A percentile compares a stretch with the other conserved stretches of the same genome.
These are phyloP conservation scores for Spinacia oleracea DNA, from an alignment of 179 eudicot species.

Conservation along the genomic window DNA sequence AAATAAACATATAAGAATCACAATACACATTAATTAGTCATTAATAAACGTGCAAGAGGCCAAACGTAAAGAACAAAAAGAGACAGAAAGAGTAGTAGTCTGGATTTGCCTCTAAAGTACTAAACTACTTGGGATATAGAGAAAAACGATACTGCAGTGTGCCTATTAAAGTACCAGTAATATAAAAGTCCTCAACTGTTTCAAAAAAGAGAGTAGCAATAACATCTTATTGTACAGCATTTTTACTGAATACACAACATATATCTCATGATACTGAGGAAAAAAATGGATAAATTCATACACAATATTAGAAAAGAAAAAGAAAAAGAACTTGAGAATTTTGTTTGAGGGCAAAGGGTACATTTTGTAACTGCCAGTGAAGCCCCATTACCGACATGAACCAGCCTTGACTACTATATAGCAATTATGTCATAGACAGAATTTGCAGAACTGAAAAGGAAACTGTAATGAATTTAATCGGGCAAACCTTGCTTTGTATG, in stretches of 20 bases:
- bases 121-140: no score
- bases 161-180: no score
- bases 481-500: slow-evolving; percentile 21
- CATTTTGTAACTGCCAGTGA: not conserved
- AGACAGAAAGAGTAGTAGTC: no score
- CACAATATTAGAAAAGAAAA: slow-evolving; percentile 6
- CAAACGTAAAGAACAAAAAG: no score
- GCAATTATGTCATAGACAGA: slow-evolving; percentile 9
- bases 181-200: no score
- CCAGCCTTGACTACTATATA: slow-evolving; percentile 18
- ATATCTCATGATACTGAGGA: not conserved
- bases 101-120: no score
- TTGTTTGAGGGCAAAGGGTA: not conserved
- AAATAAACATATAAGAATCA: no score
- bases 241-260: slow-evolving; percentile 4
- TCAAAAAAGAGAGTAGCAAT: no score
- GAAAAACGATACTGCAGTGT: no score
- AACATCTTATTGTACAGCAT: not conserved
- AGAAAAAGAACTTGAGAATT: slow-evolving; percentile 3
- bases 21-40: no score
- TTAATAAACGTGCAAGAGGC: no score
- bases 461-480: slow-evolving; percentile 14
- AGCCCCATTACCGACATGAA: not conserved
- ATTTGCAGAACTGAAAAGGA: slow-evolving; percentile 22
- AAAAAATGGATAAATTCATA: slow-evolving; percentile 16